Evolutionary conservation across 192 early-diverging fungal species (phyloP).

Genomic region (Linnemannia exigua): DNA sequence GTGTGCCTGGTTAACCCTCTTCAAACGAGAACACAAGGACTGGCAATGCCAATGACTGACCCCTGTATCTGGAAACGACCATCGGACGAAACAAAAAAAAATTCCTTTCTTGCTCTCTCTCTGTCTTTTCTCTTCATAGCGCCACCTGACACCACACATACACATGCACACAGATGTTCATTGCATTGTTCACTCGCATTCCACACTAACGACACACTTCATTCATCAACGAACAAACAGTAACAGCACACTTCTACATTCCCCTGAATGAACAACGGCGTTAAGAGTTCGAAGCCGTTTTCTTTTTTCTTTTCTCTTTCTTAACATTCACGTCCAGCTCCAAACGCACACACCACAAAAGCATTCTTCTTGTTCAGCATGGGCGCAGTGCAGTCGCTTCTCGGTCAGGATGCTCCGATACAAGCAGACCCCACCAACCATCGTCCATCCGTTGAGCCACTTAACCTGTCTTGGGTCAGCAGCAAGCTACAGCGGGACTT

Average conservation of each 20-base stretch:
- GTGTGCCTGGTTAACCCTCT: no score
- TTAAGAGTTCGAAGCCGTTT: no score
- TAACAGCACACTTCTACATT: no score
- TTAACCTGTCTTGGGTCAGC: conserved; percentile 26
- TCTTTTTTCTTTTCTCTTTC: neutral
- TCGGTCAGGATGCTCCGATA: conserved; percentile 3
- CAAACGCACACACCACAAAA: no score
- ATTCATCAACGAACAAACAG: neutral
- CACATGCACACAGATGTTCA: neutral
- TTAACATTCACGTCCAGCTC: neutral
- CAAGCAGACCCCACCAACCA: neutral
- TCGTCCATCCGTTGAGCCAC: neutral
- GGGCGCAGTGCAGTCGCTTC: conserved; percentile 24
- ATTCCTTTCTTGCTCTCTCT: no score
- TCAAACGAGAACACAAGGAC: no score
- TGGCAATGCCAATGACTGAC: no score
- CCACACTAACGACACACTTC: neutral
- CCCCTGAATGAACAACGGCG: no score
- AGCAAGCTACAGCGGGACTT: conserved; percentile 30
- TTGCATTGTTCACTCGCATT: neutral
- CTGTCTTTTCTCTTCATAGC: no score
- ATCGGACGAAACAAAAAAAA: no score
- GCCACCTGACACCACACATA: neutral
- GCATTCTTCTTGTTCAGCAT: conserved; percentile 8
- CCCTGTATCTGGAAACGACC: no score